Conservation (phyloP, 495 filamentous ascomycete species). For the Hapsidospora chrysogenum region DNA sequence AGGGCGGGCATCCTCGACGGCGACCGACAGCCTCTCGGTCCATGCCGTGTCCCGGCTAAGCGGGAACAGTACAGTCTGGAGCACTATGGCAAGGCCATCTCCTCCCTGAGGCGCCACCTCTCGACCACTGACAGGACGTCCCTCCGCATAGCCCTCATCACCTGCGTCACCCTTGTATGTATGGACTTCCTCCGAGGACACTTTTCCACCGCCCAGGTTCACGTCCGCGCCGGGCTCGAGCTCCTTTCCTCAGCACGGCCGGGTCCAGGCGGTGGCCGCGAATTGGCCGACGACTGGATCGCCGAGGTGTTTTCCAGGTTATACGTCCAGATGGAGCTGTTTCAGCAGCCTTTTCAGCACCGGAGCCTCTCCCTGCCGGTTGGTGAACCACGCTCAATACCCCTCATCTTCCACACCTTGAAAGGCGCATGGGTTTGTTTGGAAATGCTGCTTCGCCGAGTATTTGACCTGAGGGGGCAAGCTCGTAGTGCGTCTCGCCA, state of each 20-base stretch:
- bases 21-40: too few relatives aligned
- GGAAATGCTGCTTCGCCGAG: neutral
- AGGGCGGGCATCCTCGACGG: too few relatives aligned
- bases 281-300: slow-evolving; percentile 19
- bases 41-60: too few relatives aligned
- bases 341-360: slow-evolving; percentile 11
- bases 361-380: slow-evolving; percentile 4
- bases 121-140: slow-evolving; percentile 8
- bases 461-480: too few relatives aligned
- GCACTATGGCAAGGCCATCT: slow-evolving; percentile 30
- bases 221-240: slow-evolving; percentile 27
- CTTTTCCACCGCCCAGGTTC: slow-evolving; percentile 19
- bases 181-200: slow-evolving; percentile 37
- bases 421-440: slow-evolving; percentile 3
- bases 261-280: too few relatives aligned
- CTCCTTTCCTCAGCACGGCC: too few relatives aligned
- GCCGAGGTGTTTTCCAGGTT: slow-evolving; percentile 19
- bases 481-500: neutral
- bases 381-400: slow-evolving; percentile 1
- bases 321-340: slow-evolving; percentile 17
- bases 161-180: slow-evolving; percentile 39
- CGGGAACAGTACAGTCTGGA: slow-evolving; percentile 19
- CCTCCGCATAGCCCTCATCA: slow-evolving; percentile 27
- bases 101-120: slow-evolving; percentile 16
- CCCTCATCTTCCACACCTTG: slow-evolving; percentile 10